Evolutionary conservation across 176 grass and related monocot species (phyloP).

Genomic region (Cenchrus americanus): DNA sequence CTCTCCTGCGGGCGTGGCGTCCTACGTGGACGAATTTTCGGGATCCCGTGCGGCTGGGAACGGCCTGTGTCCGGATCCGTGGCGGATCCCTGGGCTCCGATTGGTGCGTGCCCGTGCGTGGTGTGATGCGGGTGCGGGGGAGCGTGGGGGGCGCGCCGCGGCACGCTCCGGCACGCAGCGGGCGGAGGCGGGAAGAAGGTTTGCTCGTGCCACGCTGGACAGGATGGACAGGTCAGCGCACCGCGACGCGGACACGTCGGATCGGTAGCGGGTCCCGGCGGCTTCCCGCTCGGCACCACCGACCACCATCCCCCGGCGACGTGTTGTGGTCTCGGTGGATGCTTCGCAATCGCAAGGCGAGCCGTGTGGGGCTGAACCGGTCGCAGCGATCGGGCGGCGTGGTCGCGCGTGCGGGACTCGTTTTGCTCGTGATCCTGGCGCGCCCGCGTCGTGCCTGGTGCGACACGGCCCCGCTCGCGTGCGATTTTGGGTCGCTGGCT

Average conservation of each 20-base stretch:
- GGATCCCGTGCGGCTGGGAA: not conserved
- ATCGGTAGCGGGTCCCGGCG: not conserved
- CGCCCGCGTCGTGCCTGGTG: slow-evolving; percentile 17
- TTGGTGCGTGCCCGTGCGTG: not conserved
- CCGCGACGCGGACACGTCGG: slow-evolving; percentile 32
- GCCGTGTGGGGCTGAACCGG: not conserved
- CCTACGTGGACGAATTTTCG: not conserved
- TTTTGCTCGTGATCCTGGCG: slow-evolving; percentile 50
- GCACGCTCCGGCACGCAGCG: slow-evolving; percentile 55
- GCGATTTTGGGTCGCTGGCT: not conserved
- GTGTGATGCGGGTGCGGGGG: not conserved
- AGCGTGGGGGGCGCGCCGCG: slow-evolving; percentile 33
- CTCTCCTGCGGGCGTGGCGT: slow-evolving; percentile 34
- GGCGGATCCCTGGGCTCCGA: accelerated
- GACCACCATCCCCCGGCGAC: not conserved
- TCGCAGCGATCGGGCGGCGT: not conserved
- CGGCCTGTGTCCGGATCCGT: accelerated
- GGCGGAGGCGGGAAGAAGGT: slow-evolving; percentile 46
- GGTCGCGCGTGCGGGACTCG: slow-evolving; percentile 39
- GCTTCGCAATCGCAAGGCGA: not conserved
- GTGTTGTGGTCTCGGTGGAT: not conserved
- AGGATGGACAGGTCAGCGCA: slow-evolving; percentile 18
- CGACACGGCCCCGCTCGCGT: not conserved
- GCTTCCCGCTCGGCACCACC: not conserved
- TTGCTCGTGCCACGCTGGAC: slow-evolving; percentile 40